Base-by-base conservation (phyloP, 768 basidiomycete genomes). In the Boletus eberwhitei region DNA sequence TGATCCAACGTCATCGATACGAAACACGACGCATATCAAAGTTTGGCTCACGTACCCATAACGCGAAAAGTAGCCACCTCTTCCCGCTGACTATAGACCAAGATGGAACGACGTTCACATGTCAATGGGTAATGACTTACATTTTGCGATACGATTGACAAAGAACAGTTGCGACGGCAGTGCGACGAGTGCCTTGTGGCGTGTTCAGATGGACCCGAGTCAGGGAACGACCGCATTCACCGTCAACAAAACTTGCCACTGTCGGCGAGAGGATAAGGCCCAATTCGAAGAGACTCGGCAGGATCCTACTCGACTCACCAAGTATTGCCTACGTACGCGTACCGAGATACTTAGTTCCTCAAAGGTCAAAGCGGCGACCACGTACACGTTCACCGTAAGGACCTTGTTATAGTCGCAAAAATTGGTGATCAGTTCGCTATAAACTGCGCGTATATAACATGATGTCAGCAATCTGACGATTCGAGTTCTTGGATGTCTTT, bases 241-340 rank as follows among this genome's bases (percentile, higher is more conserved):
- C 1, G 62, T 63, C 52, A 63, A 52, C 19, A 63, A 16, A 32
- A 57, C 54, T 52, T 64, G 62, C 62, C 62, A 64, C 62, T 63
- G 13, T 36, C 24, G 12, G n/a, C 8, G 22, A 35, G n/a, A 50
- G 9, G 42, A 35, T 34, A 36, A 52, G 57, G 4, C 4, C 22
- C 21, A 31, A 26, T 5, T 29, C 35, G 8, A 43, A 5, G 17
- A 32, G 13, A 34, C 19, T 43, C n/a, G 26, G 19, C 14, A 21
- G n/a, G 21, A 38, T 17, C 7, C 14, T 4, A 13, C n/a, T 13
- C 24, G 8, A 50, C 61, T 55, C 44, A 62, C 62, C 49, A 63
- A 42, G 38, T 46, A 64, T 40, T 60, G 36, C 16, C 62, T 63
- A 32, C 17, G 13, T 19, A 42, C 11, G 31, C 35, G 22, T 11